These are phyloP conservation scores for Colletotrichum cereale DNA, from an alignment of 2,329 filamentous ascomycete species.

Conservation along the genomic window DNA sequence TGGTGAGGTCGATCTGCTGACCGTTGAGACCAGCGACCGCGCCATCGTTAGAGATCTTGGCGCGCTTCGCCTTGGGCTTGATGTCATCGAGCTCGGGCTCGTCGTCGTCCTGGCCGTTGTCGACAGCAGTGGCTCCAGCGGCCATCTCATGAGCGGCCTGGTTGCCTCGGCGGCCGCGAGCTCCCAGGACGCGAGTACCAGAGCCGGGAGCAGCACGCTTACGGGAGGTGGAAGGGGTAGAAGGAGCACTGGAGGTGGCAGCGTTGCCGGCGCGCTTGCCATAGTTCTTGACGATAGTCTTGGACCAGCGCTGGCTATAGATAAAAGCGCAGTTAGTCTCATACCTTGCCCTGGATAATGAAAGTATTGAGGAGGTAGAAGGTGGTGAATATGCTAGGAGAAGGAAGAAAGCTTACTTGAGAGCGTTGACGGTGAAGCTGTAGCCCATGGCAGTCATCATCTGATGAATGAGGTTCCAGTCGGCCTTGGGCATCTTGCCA, in stretches of 20 bases:
- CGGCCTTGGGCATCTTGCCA: constrained; percentile 44
- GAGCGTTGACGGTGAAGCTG: constrained; percentile 53
- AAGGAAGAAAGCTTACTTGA: constrained; percentile 48
- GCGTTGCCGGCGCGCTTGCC: constrained; percentile 42
- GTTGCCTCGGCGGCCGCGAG: background rate
- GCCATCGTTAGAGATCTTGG: background rate
- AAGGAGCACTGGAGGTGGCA: background rate
- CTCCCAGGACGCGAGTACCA: background rate
- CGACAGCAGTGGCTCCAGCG: background rate
- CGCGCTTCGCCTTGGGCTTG: constrained; percentile 31
- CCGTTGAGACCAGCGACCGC: constrained; percentile 3
- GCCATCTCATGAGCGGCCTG: constrained; percentile 31
- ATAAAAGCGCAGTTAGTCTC: background rate
- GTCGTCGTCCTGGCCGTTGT: constrained; percentile 21
- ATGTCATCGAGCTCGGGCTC: constrained; percentile 1
- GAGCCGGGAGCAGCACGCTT: constrained; percentile 19
- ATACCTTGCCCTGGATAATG: background rate
- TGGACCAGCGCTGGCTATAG: constrained; percentile 55
- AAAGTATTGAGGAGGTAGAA: background rate
- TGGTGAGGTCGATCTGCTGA: constrained; percentile 28
- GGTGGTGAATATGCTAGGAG: background rate
- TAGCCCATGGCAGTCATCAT: constrained; percentile 52
- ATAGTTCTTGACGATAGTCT: constrained; percentile 53
- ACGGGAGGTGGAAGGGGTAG: constrained; percentile 9
- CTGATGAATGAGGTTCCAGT: constrained; percentile 50